A percentile compares a stretch with the other conserved stretches of the same genome.
Evolutionary conservation across 768 basidiomycete species (phyloP).

Genomic region (Erythrobasidium yunnanense): DNA sequence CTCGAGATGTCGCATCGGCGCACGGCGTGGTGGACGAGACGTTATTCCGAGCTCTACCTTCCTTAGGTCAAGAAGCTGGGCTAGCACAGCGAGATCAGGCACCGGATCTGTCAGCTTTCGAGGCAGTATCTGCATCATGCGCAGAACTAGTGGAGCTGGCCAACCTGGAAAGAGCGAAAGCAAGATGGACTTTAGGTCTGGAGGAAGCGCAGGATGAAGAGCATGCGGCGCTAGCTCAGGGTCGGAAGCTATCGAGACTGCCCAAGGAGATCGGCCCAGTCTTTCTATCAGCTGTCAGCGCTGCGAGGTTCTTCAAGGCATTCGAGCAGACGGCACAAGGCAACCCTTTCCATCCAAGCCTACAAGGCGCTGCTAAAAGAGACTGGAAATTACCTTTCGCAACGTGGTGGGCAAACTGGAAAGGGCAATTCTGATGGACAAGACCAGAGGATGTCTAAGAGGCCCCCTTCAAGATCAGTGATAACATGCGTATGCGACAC

Average conservation of each 20-base stretch:
- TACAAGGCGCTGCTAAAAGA: background rate
- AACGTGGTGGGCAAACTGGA: constrained; percentile 12
- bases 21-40: constrained; percentile 21
- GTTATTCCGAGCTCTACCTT: constrained; percentile 15
- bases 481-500: too few relatives aligned
- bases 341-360: constrained; percentile 14
- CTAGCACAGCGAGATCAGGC: background rate
- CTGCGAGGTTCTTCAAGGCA: background rate
- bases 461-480: too few relatives aligned
- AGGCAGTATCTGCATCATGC: constrained; percentile 2
- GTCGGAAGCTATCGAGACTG: constrained; percentile 10
- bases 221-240: constrained; percentile 17
- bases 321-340: background rate
- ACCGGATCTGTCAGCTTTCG: background rate
- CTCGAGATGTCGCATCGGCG: background rate
- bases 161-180: background rate
- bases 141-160: constrained; percentile 21
- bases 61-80: background rate
- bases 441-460: too few relatives aligned
- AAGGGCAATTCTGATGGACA: background rate
- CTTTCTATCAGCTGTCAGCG: constrained; percentile 7
- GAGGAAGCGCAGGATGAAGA: constrained; percentile 10
- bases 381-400: constrained; percentile 15
- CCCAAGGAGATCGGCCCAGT: background rate
- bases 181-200: constrained; percentile 17